Conservation (phyloP, 106 monocot genomes). For the Phalaenopsis equestris region DNA sequence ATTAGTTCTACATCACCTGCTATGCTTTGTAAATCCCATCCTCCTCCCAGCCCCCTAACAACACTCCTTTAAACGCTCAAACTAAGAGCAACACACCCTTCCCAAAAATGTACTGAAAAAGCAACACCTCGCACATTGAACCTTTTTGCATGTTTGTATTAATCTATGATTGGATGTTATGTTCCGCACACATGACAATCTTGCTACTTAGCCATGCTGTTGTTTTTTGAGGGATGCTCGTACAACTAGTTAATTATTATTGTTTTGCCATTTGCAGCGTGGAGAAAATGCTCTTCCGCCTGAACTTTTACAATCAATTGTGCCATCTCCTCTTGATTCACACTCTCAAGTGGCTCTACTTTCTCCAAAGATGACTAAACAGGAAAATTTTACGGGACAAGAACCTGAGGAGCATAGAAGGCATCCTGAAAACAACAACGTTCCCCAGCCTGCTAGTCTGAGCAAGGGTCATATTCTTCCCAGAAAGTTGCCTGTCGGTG, state of each 20-base stretch:
- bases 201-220: background rate
- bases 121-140: background rate
- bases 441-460: conserved; percentile 14
- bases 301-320: conserved; percentile 80
- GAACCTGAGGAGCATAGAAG: conserved; percentile 37
- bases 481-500: conserved; percentile 44
- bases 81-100: background rate
- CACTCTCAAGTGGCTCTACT: conserved; percentile 32
- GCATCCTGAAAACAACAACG: conserved; percentile 26
- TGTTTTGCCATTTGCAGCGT: conserved; percentile 36
- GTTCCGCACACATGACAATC: background rate
- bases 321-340: conserved; percentile 53
- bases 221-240: background rate
- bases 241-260: background rate
- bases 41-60: background rate
- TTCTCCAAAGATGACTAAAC: conserved; percentile 17
- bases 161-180: background rate
- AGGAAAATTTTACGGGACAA: conserved; percentile 23
- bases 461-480: conserved; percentile 24
- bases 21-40: background rate
- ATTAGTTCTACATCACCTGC: background rate
- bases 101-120: background rate
- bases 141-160: background rate
- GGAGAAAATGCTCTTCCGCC: conserved; percentile 77
- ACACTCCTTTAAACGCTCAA: background rate